Conservation (phyloP, 768 basidiomycete genomes). For the Lactarius sanguifluus region DNA sequence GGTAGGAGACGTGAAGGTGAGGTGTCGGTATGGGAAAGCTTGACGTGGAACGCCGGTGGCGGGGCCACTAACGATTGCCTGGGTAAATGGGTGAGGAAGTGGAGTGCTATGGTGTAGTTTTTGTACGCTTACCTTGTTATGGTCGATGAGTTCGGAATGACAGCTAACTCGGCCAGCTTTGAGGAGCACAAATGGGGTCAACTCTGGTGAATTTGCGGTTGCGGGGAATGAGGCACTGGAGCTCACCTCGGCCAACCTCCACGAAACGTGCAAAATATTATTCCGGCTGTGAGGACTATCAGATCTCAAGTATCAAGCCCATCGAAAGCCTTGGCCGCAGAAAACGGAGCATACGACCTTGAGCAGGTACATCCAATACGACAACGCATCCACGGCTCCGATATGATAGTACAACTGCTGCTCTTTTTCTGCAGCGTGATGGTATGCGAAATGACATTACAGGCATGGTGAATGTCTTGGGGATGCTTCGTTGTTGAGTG, state of each 20-base stretch:
- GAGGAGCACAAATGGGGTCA: constrained; percentile 81
- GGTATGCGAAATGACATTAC: constrained; percentile 16
- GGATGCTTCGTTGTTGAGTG: constrained; percentile 21
- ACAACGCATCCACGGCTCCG: constrained; percentile 12
- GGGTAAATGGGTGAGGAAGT: constrained; percentile 8
- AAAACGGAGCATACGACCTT: not conserved
- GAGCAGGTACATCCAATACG: constrained; percentile 1
- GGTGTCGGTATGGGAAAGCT: constrained; percentile 86
- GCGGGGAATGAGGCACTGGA: no score
- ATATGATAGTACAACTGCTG: not conserved
- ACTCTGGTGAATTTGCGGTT: not conserved
- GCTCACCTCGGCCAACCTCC: constrained; percentile 91
- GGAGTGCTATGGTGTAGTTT: not conserved
- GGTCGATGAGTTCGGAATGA: constrained; percentile 98
- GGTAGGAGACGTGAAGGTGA: constrained; percentile 84
- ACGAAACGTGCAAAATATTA: constrained; percentile 97
- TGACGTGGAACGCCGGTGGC: constrained; percentile 90
- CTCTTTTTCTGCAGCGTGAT: not conserved
- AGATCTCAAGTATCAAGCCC: not conserved
- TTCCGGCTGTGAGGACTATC: constrained; percentile 27
- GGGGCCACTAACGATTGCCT: constrained; percentile 97
- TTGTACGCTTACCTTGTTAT: constrained; percentile 77
- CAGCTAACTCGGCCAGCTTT: constrained; percentile 89
- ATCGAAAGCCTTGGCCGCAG: not conserved
- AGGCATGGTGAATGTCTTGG: constrained; percentile 24